These are phyloP conservation scores for Colletotrichum karsti DNA, from an alignment of 2,329 filamentous ascomycete genomes.

Conservation along the genomic window DNA sequence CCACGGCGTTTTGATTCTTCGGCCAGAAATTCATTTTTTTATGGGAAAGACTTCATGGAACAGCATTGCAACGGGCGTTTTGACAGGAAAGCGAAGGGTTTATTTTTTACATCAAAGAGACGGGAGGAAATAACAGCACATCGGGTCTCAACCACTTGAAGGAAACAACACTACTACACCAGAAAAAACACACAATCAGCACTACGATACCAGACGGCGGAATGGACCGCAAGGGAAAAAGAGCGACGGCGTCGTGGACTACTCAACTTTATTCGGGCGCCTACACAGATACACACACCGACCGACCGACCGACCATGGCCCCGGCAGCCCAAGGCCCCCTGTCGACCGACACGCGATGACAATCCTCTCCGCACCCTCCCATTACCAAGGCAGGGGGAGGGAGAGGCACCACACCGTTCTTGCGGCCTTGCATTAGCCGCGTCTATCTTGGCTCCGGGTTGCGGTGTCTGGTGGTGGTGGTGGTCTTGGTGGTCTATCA, in stretches of 20 bases:
- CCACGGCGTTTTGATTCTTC: not conserved
- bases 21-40: too few relatives aligned
- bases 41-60: not conserved
- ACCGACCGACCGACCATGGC: not conserved
- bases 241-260: not conserved
- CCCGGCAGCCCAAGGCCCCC: not conserved
- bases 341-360: not conserved
- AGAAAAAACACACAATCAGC: not conserved
- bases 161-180: not conserved
- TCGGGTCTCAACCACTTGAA: not conserved
- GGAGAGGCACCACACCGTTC: not conserved
- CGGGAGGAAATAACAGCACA: not conserved
- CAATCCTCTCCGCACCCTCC: constrained; percentile 30
- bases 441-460: not conserved
- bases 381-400: not conserved
- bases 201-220: constrained; percentile 9
- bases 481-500: too few relatives aligned
- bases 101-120: not conserved
- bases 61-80: not conserved
- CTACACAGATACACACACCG: too few relatives aligned
- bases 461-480: too few relatives aligned
- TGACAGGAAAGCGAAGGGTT: not conserved
- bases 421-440: not conserved
- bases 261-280: constrained; percentile 9
- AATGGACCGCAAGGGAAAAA: not conserved